Evolutionary conservation across 352 stramenopile genomes (phyloP), one percentile per base, ranked within the genome.

Genomic region (Phytophthora multivora): DNA sequence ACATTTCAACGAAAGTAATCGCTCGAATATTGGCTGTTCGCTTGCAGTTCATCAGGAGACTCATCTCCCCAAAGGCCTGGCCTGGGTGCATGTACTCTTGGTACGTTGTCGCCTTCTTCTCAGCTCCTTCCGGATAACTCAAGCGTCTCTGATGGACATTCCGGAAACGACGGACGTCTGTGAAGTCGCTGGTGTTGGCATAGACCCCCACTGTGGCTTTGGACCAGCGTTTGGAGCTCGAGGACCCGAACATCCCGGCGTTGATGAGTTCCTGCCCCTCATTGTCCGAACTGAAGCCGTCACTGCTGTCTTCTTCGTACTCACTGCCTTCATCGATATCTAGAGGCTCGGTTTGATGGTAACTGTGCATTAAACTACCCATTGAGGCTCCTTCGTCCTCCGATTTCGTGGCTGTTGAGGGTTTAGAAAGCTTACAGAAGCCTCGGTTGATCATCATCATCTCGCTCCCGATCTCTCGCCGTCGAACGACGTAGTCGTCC

Each of bases 401-500:
- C 21, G 4, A 7, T 23, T 43, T 16, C 9, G 21, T 16, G 5
- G 13, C 8, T 10, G 16, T n/a, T 3, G 49, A 23, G 21, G 21
- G 40, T 26, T 51, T 51, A 0, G 45, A 48, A 2, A 77, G 36
- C 45, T 81, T 69, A 30, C 67, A 70, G 2, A 68, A 64, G 9
- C 69, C 62, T 0, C 59, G 45, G 18, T 83, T 71, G 9, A 84
- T 59, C 71, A 84, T 83, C 47, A 81, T 77, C 63, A 84, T 68
- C 28, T 79, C 71, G 28, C 38, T 48, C 4, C 69, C 54, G 13
- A 71, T 64, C 13, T 83, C 72, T 3, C 66, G 54, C 5, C 57
- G 54, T 15, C 70, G 66, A 40, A 84, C 62, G n/a, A 88, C 63
- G 38, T 82, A 86, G 49, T 86, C 75, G 21, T 86, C 77, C 1